Conservation (phyloP, 805 yeast genomes). For the Yarrowia sp. region DNA sequence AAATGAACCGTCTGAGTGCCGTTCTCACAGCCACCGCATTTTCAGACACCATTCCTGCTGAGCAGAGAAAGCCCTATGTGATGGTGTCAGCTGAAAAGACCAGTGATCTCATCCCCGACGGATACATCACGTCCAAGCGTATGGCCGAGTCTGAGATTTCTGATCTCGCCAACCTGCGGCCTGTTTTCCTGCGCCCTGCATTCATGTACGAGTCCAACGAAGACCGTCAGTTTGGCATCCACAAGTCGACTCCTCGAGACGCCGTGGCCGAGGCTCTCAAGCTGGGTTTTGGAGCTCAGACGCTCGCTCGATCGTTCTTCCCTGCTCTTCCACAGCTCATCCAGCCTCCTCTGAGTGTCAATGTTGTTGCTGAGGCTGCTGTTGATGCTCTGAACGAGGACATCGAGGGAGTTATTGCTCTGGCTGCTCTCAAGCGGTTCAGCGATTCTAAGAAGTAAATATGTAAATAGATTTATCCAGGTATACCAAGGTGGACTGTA, state of each 20-base stretch:
- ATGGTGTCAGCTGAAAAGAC: constrained; percentile 80
- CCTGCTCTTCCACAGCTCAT: constrained; percentile 34
- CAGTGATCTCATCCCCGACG: constrained; percentile 64
- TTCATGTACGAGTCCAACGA: constrained; percentile 66
- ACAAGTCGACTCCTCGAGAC: constrained; percentile 40
- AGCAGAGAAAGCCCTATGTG: constrained; percentile 48
- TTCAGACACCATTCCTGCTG: constrained; percentile 33
- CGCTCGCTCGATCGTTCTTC: constrained; percentile 35
- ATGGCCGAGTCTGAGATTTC: constrained; percentile 59
- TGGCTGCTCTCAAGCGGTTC: constrained; percentile 44
- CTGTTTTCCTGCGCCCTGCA: constrained; percentile 75
- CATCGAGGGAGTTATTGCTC: constrained; percentile 56
- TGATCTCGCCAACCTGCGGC: constrained; percentile 50
- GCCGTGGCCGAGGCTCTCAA: constrained; percentile 46
- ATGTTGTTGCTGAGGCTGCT: constrained; percentile 60
- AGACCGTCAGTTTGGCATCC: constrained; percentile 26
- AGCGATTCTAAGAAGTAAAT: constrained; percentile 8
- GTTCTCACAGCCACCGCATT: constrained; percentile 59
- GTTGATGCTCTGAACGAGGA: constrained; percentile 54
- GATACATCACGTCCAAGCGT: constrained; percentile 73
- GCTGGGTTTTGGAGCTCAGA: constrained; percentile 41
- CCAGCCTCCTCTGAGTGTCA: constrained; percentile 44
- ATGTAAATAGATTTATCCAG: not conserved
- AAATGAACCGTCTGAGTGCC: constrained; percentile 69
- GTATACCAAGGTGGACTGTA: no score